Evolutionary conservation across 352 stramenopile genomes (phyloP).

Genomic region (Phytophthora pini): DNA sequence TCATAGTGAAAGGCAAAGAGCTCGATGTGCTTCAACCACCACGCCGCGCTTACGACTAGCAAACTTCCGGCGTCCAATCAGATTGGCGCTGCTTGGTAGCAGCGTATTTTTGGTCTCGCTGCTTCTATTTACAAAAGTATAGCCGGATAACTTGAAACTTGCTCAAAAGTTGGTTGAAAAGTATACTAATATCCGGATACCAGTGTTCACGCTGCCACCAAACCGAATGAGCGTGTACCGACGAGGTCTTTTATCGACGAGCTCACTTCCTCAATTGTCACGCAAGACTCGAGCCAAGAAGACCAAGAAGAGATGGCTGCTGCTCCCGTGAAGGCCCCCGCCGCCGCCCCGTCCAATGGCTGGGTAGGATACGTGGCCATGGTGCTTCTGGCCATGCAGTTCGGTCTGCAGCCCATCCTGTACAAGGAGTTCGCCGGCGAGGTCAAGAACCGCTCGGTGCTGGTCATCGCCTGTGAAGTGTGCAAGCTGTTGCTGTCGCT

Average conservation of each 20-base stretch:
- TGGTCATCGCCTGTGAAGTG: slow-evolving; percentile 80
- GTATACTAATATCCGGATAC: too few relatives aligned
- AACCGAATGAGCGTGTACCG: too few relatives aligned
- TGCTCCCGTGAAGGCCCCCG: slow-evolving; percentile 1
- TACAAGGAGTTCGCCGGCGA: slow-evolving; percentile 79
- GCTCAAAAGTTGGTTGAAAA: too few relatives aligned
- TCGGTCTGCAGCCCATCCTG: slow-evolving; percentile 83
- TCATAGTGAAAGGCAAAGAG: slow-evolving; percentile 10
- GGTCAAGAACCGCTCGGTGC: slow-evolving; percentile 59
- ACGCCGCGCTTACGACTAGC: slow-evolving; percentile 31
- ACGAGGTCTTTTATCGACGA: neutral
- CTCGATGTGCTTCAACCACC: slow-evolving; percentile 28
- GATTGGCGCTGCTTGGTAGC: slow-evolving; percentile 1
- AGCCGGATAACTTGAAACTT: too few relatives aligned
- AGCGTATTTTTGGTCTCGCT: slow-evolving; percentile 2
- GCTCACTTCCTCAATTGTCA: slow-evolving; percentile 29
- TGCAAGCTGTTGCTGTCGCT: slow-evolving; percentile 75
- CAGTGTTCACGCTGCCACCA: too few relatives aligned
- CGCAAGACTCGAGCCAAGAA: slow-evolving; percentile 5
- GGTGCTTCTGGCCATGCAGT: slow-evolving; percentile 79
- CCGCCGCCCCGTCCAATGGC: slow-evolving; percentile 9
- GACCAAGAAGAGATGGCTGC: slow-evolving; percentile 21
- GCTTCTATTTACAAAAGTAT: too few relatives aligned
- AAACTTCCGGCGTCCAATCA: slow-evolving; percentile 22
- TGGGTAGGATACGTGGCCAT: slow-evolving; percentile 59